phyloP scores from a whole-genome alignment of 2,329 filamentous ascomycete species.

The Penicillium sclerotiorum region DNA sequence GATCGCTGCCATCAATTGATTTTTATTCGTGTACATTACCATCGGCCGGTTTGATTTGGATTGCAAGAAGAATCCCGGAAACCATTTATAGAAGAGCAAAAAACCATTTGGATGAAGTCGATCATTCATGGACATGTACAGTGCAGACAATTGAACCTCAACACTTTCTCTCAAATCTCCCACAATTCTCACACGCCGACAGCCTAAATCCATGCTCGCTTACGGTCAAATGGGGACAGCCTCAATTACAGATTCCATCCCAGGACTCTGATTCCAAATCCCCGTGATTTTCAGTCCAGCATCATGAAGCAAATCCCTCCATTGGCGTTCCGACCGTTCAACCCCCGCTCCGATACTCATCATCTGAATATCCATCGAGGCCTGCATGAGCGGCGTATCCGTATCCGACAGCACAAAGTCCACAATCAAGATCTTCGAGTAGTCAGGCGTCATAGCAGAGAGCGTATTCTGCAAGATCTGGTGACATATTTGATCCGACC shows the following conservation, averaged over 20 bases:
- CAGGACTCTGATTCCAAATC: constrained; percentile 30
- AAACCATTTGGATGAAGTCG: too few species aligned
- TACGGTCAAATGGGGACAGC: constrained; percentile 15
- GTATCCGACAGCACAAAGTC: constrained; percentile 40
- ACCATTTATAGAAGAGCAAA: too few species aligned
- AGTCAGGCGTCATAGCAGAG: constrained; percentile 32
- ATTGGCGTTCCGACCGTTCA: constrained; percentile 38
- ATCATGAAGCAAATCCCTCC: constrained; percentile 30
- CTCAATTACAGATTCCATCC: constrained; percentile 35
- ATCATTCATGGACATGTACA: too few species aligned
- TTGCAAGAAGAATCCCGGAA: too few species aligned
- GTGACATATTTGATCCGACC: constrained; percentile 38
- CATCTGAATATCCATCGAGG: constrained; percentile 42
- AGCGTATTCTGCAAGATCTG: constrained; percentile 36
- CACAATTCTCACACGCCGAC: too few species aligned
- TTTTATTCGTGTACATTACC: too few species aligned
- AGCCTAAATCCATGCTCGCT: not conserved
- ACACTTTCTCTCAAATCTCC: too few species aligned
- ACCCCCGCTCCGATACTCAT: constrained; percentile 40
- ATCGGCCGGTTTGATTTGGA: too few species aligned
- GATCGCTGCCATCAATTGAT: not conserved
- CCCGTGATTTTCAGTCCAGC: constrained; percentile 34
- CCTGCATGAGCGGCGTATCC: constrained; percentile 29
- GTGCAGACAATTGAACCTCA: too few species aligned
- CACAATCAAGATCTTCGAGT: constrained; percentile 39